Base-by-base conservation (phyloP, 306 rosid genomes). In the Cajanus cajan region DNA sequence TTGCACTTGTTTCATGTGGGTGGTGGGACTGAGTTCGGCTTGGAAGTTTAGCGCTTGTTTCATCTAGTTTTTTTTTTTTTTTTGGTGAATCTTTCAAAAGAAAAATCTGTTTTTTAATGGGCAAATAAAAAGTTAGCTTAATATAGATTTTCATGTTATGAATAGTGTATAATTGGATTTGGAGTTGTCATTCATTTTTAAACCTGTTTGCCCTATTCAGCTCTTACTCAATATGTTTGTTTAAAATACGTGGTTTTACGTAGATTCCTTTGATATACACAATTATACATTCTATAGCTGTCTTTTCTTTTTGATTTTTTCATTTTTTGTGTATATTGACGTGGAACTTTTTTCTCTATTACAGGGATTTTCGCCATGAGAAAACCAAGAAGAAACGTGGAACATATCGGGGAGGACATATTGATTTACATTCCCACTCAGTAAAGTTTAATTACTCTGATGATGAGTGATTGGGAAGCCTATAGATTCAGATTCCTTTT, bases 381-480 rank as follows among this genome's bases (percentile, higher is more conserved):
- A 96, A 93, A 88, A 96, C 99, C 52, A 94, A 96, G 93, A 96
- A 93, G 88, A 96, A 96, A 82, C 99, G 98, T 69, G 99, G 99
- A 45, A 24, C 71, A 36, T 96, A 96, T 76, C 88, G 97, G 50
- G 98, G 99, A 67, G 99, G 99, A 52, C 88, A 73, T 73, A 91
- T 96, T 58, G 99, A 96, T 89, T 85, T 85, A 66, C 79, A 89
- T 1, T 90, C 99, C 22, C 92, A 96, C 83, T 96, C 99, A 0
- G 77, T 96, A 4, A 96, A 96, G 89, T 93, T 91, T 81, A 89
- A 87, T 70, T 89, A 93, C 74, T 89, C 93, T 18, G 99, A 96
- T 22, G 96, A 96, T 0, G 98, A 96, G 1, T 89, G 85, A 88
- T 36, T 28, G 28, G 34, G 48, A 36, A 37, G 33, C 65, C 31